Base-by-base conservation (phyloP, 2,329 filamentous ascomycete species). In the Sporothrix brunneoviolacea region DNA sequence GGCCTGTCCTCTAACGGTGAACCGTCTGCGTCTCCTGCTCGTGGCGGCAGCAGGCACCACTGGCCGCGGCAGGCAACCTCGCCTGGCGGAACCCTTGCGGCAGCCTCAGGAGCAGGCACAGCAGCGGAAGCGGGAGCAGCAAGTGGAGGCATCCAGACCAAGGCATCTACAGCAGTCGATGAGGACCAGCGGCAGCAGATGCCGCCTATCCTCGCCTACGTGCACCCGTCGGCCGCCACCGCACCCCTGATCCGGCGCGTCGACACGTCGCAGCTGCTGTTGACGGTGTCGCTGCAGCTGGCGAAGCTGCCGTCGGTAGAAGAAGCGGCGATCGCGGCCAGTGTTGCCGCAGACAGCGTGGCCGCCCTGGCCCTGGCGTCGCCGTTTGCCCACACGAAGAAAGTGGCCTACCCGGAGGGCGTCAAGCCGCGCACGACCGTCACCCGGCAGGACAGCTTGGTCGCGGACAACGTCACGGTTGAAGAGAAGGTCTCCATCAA, bases 401-500 rank as follows among this genome's bases (percentile, higher is more conserved):
- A 96, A 66, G 76, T 96, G 46, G 86, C 88, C 2, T 87, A 93
- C 61, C 87, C 88, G 0, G 84, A 89, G 50, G 86, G 86, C 21
- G 83, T 97, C 30, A 88, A 90, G 50, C 75, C 81, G 30, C 83
- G 84, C 48, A 90, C 86, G 41, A 93, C 88, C 4, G 86, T 97
- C 50, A 90, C 88, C 18, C 81, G 84, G 59, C 76, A 80, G 41
- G 91, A 96, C 70, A 88, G 82, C 57, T 75, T 97, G 3, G 80
- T 97, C 33, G 91, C 82, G 1, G 87, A 91, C 52, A 96, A 96
- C 61, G 89, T 94, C 36, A 89, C 83, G 1, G 83, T 97, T 0
- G 88, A 91, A 62, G 88, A 91, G 60, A 91, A 91, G 65, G 84
- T 82, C 21, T 86, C 90, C n/a, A 86, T 98, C 69, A 96, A 95